Conservation (phyloP, 148 eudicot species). For the Polygonum maritimum region DNA sequence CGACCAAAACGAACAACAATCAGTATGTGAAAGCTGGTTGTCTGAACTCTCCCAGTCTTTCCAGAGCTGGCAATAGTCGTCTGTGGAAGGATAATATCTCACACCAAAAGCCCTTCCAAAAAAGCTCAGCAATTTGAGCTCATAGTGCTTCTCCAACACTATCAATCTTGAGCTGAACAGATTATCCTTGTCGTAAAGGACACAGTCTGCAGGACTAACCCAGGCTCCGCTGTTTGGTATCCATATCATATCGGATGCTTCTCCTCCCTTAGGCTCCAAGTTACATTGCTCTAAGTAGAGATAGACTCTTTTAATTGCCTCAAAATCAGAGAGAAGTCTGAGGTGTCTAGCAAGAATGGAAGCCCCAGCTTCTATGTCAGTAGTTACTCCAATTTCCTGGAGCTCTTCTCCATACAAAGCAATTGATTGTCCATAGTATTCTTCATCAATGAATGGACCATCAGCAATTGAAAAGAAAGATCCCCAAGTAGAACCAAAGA, state of each 20-base stretch:
- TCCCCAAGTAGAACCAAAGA: slow-evolving; percentile 20
- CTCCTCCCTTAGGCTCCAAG: slow-evolving; percentile 25
- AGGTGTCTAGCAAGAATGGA: slow-evolving; percentile 35
- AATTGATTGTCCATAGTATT: slow-evolving; percentile 33
- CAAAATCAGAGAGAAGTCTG: slow-evolving; percentile 20
- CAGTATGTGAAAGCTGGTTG: slow-evolving; percentile 12
- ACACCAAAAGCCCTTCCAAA: slow-evolving; percentile 35
- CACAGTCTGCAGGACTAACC: slow-evolving; percentile 43
- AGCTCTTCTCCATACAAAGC: slow-evolving; percentile 34
- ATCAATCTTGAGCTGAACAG: slow-evolving; percentile 30
- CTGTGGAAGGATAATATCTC: slow-evolving; percentile 32
- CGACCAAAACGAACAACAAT: slow-evolving; percentile 54
- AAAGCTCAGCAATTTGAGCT: slow-evolving; percentile 23
- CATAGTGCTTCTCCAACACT: slow-evolving; percentile 38
- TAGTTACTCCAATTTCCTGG: slow-evolving; percentile 31
- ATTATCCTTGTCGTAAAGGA: slow-evolving; percentile 33
- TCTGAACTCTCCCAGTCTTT: slow-evolving; percentile 47
- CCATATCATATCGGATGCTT: slow-evolving; percentile 25
- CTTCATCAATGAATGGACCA: slow-evolving; percentile 60
- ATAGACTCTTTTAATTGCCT: slow-evolving; percentile 34
- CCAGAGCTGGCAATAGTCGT: slow-evolving; percentile 55
- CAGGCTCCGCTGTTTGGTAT: slow-evolving; percentile 45
- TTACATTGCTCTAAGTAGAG: slow-evolving; percentile 19
- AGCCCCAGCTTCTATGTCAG: slow-evolving; percentile 17
- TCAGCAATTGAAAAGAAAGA: slow-evolving; percentile 26